These are phyloP conservation scores for Diaporthe ilicicola DNA, from an alignment of 2,329 filamentous ascomycete species.

Conservation along the genomic window DNA sequence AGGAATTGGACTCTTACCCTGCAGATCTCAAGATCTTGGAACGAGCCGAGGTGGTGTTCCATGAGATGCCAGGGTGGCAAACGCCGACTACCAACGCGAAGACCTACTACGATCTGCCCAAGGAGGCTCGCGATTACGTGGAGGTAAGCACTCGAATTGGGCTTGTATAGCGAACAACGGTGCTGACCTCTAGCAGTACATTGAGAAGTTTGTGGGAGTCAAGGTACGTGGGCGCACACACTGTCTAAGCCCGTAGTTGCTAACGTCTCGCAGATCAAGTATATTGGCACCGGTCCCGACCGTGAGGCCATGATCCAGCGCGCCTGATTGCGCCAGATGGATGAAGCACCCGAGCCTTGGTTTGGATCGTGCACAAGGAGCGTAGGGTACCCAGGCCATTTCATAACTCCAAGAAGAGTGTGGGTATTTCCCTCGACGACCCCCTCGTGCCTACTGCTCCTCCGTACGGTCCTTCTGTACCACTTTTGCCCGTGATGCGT, in stretches of 20 bases:
- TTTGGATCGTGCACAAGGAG: slow-evolving; percentile 15
- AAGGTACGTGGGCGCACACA: slow-evolving; percentile 38
- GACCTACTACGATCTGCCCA: slow-evolving; percentile 67
- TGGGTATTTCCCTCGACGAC: background rate
- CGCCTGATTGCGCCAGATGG: slow-evolving; percentile 1
- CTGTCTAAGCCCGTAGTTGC: background rate
- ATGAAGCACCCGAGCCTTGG: background rate
- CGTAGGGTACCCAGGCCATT: background rate
- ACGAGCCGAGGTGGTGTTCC: slow-evolving; percentile 70
- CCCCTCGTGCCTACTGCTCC: background rate
- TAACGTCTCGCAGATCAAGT: slow-evolving; percentile 54
- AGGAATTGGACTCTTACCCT: slow-evolving; percentile 70
- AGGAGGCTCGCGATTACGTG: slow-evolving; percentile 67
- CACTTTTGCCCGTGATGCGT: background rate
- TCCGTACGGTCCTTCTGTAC: background rate
- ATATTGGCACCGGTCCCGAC: slow-evolving; percentile 72
- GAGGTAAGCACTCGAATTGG: background rate
- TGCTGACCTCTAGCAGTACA: slow-evolving; percentile 45
- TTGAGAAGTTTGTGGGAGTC: slow-evolving; percentile 72
- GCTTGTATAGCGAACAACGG: background rate
- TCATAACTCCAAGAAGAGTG: background rate
- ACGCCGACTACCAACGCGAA: slow-evolving; percentile 67
- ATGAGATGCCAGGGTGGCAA: slow-evolving; percentile 76
- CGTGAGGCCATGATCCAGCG: slow-evolving; percentile 68
- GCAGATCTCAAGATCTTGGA: slow-evolving; percentile 68